phyloP scores from a whole-genome alignment of 345 rosid species.

The Ailanthus altissimus region DNA sequence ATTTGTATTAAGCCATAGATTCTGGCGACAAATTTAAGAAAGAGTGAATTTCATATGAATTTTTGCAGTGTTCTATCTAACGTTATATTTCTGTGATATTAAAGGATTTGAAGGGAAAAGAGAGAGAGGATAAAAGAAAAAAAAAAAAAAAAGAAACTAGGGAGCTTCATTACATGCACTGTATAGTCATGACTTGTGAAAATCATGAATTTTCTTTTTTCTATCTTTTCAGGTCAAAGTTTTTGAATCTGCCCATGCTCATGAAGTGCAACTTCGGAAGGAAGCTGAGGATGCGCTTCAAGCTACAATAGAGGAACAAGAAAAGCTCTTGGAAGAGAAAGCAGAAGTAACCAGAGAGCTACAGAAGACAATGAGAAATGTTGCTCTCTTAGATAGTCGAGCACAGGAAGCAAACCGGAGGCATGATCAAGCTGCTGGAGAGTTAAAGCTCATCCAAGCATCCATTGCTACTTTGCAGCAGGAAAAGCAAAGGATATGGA shows the following conservation, averaged over 20 bases:
- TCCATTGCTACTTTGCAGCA: conserved; percentile 55
- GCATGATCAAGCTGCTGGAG: conserved; percentile 51
- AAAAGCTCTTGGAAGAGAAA: conserved; percentile 51
- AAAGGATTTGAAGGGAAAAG: background rate
- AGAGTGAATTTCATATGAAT: background rate
- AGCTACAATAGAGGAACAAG: conserved; percentile 36
- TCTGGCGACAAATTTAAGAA: background rate
- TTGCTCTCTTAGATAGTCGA: conserved; percentile 57
- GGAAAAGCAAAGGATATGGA: conserved; percentile 58
- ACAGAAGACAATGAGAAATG: conserved; percentile 52
- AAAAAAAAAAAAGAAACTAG: background rate
- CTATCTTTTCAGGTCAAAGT: conserved; percentile 45
- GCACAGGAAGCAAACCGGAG: conserved; percentile 50
- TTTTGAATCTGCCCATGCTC: conserved; percentile 43
- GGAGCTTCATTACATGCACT: background rate
- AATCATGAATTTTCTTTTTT: conserved; percentile 3
- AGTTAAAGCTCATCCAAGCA: conserved; percentile 46
- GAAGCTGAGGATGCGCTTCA: conserved; percentile 51
- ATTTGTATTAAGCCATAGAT: background rate
- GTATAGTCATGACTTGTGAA: background rate
- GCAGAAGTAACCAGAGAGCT: conserved; percentile 43
- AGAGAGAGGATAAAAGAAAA: background rate
- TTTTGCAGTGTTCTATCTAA: background rate
- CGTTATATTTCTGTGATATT: background rate
- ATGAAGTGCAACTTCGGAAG: conserved; percentile 46